phyloP scores from a whole-genome alignment of 2,329 filamentous ascomycete species.

The Podosphaera xanthii region DNA sequence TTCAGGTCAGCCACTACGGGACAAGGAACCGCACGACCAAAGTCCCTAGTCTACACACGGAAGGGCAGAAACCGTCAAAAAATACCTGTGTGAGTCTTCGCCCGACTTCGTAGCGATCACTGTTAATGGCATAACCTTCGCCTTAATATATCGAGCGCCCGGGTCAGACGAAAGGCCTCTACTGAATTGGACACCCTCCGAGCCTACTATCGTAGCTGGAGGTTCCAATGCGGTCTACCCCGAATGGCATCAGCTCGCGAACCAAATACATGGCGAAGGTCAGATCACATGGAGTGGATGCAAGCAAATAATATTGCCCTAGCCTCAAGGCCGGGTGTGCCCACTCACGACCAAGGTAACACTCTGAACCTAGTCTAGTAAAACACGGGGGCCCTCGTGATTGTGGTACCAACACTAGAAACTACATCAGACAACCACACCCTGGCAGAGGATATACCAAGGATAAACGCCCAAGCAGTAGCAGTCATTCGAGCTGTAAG shows the following conservation, averaged over 20 bases:
- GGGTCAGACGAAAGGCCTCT: neutral
- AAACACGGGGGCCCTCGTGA: neutral
- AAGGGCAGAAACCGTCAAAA: neutral
- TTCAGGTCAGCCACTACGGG: neutral
- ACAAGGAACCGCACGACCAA: neutral
- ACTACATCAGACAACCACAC: no score
- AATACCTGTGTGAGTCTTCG: neutral
- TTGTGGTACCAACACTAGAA: no score
- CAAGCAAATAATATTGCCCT: neutral
- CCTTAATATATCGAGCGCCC: neutral
- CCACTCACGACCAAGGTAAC: neutral
- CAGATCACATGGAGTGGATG: neutral
- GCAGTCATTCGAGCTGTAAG: no score
- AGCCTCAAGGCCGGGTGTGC: neutral
- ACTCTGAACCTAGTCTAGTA: neutral
- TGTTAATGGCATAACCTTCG: neutral
- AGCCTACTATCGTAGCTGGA: neutral
- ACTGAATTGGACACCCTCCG: neutral
- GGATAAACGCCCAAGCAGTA: no score
- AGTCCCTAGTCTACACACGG: neutral
- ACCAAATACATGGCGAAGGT: neutral
- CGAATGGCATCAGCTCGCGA: neutral
- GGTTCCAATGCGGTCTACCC: neutral
- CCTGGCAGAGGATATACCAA: no score
- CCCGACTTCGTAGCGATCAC: neutral